Conservation (phyloP, 306 rosid species). For the Canavalia gladiata region DNA sequence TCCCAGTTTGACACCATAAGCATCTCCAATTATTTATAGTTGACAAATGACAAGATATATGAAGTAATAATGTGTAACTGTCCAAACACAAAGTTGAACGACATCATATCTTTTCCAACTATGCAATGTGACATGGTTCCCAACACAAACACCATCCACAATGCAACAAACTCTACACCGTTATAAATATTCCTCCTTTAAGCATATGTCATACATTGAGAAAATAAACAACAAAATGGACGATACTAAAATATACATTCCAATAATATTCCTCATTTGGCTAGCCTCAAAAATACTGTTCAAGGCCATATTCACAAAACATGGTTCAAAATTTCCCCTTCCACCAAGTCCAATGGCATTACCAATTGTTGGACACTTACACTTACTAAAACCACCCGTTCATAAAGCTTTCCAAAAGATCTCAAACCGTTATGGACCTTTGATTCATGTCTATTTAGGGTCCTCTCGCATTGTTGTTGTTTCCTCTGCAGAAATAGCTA, state of each 20-base stretch:
- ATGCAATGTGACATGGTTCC: not conserved
- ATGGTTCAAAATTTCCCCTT: slow-evolving; percentile 22
- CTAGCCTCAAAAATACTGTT: slow-evolving; percentile 49
- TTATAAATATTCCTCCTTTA: slow-evolving; percentile 31
- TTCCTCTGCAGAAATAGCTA: slow-evolving; percentile 66
- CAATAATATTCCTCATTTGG: slow-evolving; percentile 54
- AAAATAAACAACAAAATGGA: slow-evolving; percentile 49
- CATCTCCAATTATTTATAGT: slow-evolving; percentile 10
- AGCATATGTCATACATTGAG: not conserved
- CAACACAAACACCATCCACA: not conserved
- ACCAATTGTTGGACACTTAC: slow-evolving; percentile 59
- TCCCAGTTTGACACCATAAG: not conserved
- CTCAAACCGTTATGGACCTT: slow-evolving; percentile 65
- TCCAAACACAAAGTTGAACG: not conserved
- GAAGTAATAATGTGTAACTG: not conserved
- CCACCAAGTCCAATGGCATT: slow-evolving; percentile 58
- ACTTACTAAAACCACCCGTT: slow-evolving; percentile 46
- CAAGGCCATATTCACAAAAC: slow-evolving; percentile 48
- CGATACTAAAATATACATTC: slow-evolving; percentile 50
- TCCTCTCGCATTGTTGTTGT: slow-evolving; percentile 54
- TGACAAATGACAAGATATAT: slow-evolving; percentile 13
- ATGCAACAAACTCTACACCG: not conserved
- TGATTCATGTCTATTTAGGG: slow-evolving; percentile 62
- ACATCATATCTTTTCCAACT: slow-evolving; percentile 32
- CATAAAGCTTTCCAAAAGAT: slow-evolving; percentile 57